Base-by-base conservation (phyloP, 2,329 filamentous ascomycete genomes). In the Coleophoma crateriformis region DNA sequence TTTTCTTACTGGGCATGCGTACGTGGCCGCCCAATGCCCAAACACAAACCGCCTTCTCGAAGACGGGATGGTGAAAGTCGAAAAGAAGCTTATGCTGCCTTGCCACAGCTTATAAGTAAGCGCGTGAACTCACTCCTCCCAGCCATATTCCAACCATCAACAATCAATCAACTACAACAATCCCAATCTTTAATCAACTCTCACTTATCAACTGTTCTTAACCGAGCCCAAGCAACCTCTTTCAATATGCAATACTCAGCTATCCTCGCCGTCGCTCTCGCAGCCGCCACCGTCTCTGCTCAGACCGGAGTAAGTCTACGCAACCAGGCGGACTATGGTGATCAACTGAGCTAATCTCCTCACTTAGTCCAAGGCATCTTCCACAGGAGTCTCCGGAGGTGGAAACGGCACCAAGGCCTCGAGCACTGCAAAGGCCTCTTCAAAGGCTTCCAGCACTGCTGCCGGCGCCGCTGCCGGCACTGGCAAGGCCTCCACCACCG, bases 201-300 rank as follows among this genome's bases (percentile, higher is more conserved):
- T 27, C 27, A 27, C 8, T 10, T 10, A 27, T 7, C 8, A 27
- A 27, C 27, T 4, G 27, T 27, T 33, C 27, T 39, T 39, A 22
- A 39, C 48, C 47, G 40, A 52, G 51, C 45, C 32, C 33, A 47
- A n/a, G 20, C 7, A 46, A 38, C 12, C 51, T 49, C 32, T 37
- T 27, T 50, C 53, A 57, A 49, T 11, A 62, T 62, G 60, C 60
- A 62, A 55, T 60, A 54, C 51, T 57, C 58, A 51, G 54, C 45
- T 47, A 17, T 58, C 49, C 33, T 62, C 42, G 37, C 59, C 49
- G 50, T 55, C 17, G 51, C 55, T 53, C 46, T 61, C 45, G 52
- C 56, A 46, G 55, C 58, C 13, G 39, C 47, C 39, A 47, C 50
- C 48, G 59, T 61, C 33, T 52, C 46, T 33, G 54, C 55, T 32